These are phyloP conservation scores for Salix purpurea DNA, from an alignment of 345 rosid species.

Conservation along the genomic window DNA sequence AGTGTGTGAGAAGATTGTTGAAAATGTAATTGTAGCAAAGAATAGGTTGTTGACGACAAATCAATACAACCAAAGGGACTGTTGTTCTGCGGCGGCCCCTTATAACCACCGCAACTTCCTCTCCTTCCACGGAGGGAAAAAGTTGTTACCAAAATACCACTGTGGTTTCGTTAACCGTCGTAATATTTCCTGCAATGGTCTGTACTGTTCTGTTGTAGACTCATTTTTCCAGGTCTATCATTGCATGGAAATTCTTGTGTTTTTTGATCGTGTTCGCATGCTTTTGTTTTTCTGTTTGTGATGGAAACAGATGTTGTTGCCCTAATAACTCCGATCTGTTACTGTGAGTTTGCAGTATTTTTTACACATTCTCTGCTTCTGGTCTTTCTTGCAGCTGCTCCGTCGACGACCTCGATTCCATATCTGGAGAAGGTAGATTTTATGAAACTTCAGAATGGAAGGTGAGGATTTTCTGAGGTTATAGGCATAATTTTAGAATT, in stretches of 20 bases:
- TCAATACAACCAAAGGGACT: conserved; percentile 46
- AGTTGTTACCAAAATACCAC: conserved; percentile 41
- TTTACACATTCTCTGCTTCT: too few relatives aligned
- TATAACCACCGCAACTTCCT: conserved; percentile 42
- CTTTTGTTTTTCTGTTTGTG: not conserved
- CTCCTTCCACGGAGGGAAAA: conserved; percentile 70
- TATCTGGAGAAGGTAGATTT: conserved; percentile 59
- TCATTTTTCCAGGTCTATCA: conserved; percentile 43
- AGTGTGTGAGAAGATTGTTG: conserved; percentile 70
- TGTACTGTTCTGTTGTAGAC: conserved; percentile 94
- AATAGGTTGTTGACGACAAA: conserved; percentile 61
- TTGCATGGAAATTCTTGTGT: conserved; percentile 9
- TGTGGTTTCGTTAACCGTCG: conserved; percentile 52
- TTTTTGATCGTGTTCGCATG: not conserved
- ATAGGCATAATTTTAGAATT: not conserved
- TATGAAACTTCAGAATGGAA: conserved; percentile 95
- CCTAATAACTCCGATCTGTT: not conserved
- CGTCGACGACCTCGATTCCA: conserved; percentile 50
- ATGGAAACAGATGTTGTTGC: not conserved
- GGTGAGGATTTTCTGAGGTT: conserved; percentile 34
- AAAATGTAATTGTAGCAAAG: conserved; percentile 72
- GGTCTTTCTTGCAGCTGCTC: conserved; percentile 53
- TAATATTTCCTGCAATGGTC: conserved; percentile 32
- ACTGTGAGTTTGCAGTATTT: too few relatives aligned
- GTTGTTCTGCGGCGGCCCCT: conserved; percentile 35